A percentile compares a stretch with the other conserved stretches of the same genome.
These are phyloP conservation scores for Cardamine occulta DNA, from an alignment of 345 rosid species.

Conservation along the genomic window DNA sequence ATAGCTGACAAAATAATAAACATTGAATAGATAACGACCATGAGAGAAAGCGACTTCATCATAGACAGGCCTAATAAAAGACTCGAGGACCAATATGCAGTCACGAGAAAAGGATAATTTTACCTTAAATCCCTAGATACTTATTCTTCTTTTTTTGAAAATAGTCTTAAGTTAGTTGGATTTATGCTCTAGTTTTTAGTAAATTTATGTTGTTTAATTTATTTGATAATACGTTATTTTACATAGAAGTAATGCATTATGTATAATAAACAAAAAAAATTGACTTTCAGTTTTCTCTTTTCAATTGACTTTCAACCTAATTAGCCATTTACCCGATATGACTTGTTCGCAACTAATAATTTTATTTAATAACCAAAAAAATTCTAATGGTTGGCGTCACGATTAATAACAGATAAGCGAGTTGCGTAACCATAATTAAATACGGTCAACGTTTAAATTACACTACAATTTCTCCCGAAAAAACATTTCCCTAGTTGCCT, in stretches of 20 bases:
- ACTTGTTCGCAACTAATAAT: constrained; percentile 26
- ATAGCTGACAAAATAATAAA: neutral
- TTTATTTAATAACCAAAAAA: constrained; percentile 17
- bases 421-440: constrained; percentile 32
- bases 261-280: no score
- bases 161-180: neutral
- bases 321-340: neutral
- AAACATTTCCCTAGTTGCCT: constrained; percentile 31
- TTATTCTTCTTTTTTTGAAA: neutral
- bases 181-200: neutral
- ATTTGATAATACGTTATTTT: neutral
- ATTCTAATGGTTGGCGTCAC: constrained; percentile 26
- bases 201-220: neutral
- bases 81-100: neutral
- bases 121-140: neutral
- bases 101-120: neutral
- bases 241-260: neutral
- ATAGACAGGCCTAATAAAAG: neutral
- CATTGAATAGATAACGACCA: neutral
- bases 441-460: constrained; percentile 36
- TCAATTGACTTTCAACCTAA: neutral
- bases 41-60: neutral
- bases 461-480: neutral
- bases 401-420: constrained; percentile 38
- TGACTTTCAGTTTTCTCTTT: neutral